Evolutionary conservation across 768 basidiomycete species (phyloP).

Genomic region (Boletales sp.): DNA sequence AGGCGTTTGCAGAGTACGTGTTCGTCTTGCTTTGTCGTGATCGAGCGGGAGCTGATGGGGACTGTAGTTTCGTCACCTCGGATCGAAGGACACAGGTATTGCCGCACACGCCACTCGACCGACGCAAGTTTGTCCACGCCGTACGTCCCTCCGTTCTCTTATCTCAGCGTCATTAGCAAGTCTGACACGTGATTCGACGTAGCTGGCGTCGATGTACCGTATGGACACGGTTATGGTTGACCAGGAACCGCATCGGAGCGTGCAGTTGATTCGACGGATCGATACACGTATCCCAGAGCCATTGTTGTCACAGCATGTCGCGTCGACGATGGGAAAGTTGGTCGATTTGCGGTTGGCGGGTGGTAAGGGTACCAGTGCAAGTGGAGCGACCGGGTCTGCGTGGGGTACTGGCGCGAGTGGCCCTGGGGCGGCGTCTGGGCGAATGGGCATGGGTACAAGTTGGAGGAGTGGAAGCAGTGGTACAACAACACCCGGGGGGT

Average conservation of each 20-base stretch:
- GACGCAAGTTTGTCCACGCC: constrained; percentile 80
- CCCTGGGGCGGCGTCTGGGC: not conserved
- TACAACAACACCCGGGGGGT: constrained; percentile 1
- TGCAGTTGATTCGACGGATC: constrained; percentile 76
- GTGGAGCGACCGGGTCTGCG: not conserved
- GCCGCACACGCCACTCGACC: constrained; percentile 75
- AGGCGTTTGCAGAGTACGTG: constrained; percentile 75
- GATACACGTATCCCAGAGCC: constrained; percentile 79
- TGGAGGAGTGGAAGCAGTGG: not conserved
- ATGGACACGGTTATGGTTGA: constrained; percentile 87
- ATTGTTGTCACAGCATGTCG: constrained; percentile 50
- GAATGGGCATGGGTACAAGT: not conserved
- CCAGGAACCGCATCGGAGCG: constrained; percentile 84
- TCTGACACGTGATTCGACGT: not conserved
- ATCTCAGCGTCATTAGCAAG: not conserved
- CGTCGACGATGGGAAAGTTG: constrained; percentile 55
- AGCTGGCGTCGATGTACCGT: constrained; percentile 78
- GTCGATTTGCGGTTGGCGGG: constrained; percentile 45
- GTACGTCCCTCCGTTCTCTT: constrained; percentile 37
- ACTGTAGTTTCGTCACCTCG: constrained; percentile 56
- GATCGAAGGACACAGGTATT: constrained; percentile 67
- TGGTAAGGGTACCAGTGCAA: constrained; percentile 5
- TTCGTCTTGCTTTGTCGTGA: not conserved
- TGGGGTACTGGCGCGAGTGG: not conserved
- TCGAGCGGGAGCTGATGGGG: not conserved